Evolutionary conservation across 208 protist genomes (phyloP), one percentile per base, ranked within the genome.

Genomic region (Angomonas deanei): DNA sequence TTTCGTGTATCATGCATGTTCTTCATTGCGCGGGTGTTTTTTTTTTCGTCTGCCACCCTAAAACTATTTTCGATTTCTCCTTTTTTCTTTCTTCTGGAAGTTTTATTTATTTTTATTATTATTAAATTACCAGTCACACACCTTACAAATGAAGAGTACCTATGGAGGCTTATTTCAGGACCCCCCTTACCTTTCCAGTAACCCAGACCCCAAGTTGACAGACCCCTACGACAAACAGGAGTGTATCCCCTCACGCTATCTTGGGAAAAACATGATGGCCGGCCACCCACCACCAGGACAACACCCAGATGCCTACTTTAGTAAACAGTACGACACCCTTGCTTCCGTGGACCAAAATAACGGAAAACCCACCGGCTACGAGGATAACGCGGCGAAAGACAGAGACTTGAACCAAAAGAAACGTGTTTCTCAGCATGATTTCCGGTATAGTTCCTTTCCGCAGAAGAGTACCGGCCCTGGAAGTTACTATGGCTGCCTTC

Each of bases 161-260:
- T 94, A 91, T 65, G 88, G 88, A 2, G 88, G 88, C 58, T 75
- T 94, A 27, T 95, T 95, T 57, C 76, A 86, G 38, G 88, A 95
- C 75, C 88, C 85, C 19, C 66, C 86, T 52, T 87, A 78, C 58
- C 68, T 95, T 11, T 80, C 80, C 34, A 80, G 81, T 6, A 75
- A 92, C 58, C 24, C 72, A 0, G 86, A 95, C 56, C 71, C 82
- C 1, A 76, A 74, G 21, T 80, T 84, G 62, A 91, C 88, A 27
- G 88, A 94, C 38, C 80, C 78, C 17, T 94, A 92, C 54, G 70
- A 88, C 63, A 92, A 92, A 71, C 61, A 84, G 65, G 85, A 95
- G 34, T 62, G 67, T 33, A 88, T 95, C 49, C 82, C 88, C 2
- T 92, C 85, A 6, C 78, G 82, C 21, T 91, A 91, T 56, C 70